These are phyloP conservation scores for Fusarium graminum DNA, from an alignment of 2,329 filamentous ascomycete species.

Conservation along the genomic window DNA sequence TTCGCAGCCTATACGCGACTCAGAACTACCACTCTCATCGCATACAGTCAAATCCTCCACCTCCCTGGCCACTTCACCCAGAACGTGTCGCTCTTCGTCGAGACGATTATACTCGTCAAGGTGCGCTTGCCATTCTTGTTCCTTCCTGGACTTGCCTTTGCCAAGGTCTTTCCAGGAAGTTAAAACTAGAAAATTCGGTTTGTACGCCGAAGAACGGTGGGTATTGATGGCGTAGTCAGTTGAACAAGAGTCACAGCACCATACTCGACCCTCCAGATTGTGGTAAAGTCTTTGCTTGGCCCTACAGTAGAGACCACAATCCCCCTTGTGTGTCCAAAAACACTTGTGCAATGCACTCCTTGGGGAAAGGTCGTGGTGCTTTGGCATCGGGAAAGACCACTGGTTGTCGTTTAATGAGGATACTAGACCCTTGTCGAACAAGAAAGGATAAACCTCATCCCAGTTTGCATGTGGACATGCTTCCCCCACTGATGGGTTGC, in stretches of 20 bases:
- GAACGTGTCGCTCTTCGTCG: background rate
- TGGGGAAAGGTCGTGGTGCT: fast-evolving
- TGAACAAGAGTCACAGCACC: background rate
- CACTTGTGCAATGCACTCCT: background rate
- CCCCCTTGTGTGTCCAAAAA: background rate
- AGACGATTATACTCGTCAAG: background rate
- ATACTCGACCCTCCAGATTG: background rate
- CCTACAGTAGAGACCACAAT: background rate
- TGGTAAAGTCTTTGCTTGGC: background rate
- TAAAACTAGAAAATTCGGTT: background rate
- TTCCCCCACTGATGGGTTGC: fast-evolving
- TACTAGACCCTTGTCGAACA: fast-evolving
- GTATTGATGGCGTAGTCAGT: background rate
- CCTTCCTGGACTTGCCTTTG: fast-evolving
- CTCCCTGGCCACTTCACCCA: background rate
- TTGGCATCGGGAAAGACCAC: background rate
- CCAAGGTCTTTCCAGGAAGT: conserved; percentile 5
- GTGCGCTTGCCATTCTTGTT: background rate
- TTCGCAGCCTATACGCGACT: too few relatives aligned
- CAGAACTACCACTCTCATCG: too few relatives aligned
- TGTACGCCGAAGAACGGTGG: background rate
- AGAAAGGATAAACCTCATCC: background rate
- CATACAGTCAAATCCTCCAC: background rate
- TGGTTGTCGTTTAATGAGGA: background rate
- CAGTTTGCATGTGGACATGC: background rate